These are phyloP conservation scores for Actinomucor elegans DNA, from an alignment of 371 early-diverging fungal species.

Conservation along the genomic window DNA sequence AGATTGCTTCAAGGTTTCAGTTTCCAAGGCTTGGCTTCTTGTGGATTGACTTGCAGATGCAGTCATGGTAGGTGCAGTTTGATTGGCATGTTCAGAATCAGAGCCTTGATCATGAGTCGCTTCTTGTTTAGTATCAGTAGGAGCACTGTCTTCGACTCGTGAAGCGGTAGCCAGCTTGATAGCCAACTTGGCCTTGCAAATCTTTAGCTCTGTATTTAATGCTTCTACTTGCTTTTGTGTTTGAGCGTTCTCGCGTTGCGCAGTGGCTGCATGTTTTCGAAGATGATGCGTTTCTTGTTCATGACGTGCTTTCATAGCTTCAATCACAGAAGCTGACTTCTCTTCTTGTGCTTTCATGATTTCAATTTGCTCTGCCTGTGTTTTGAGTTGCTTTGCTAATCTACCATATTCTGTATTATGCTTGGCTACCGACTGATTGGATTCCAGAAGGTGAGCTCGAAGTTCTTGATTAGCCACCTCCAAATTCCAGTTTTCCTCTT, in stretches of 20 bases:
- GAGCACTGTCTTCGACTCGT: slow-evolving; percentile 4
- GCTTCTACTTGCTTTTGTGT: slow-evolving; percentile 59
- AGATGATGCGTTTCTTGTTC: slow-evolving; percentile 67
- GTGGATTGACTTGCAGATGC: slow-evolving; percentile 19
- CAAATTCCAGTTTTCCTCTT: slow-evolving; percentile 64
- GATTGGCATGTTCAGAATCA: slow-evolving; percentile 1
- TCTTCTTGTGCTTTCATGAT: slow-evolving; percentile 67
- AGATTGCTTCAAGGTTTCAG: slow-evolving; percentile 49
- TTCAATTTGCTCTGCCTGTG: slow-evolving; percentile 60
- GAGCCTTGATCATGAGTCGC: not conserved
- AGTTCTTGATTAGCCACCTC: slow-evolving; percentile 62
- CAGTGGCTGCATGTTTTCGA: slow-evolving; percentile 51
- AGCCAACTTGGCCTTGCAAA: slow-evolving; percentile 37
- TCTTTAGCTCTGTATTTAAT: slow-evolving; percentile 54
- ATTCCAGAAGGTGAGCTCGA: slow-evolving; percentile 48
- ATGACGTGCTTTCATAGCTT: slow-evolving; percentile 56
- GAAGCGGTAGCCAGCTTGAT: slow-evolving; percentile 24
- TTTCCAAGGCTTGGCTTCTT: slow-evolving; percentile 37
- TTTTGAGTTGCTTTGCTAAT: slow-evolving; percentile 51
- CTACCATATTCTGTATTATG: slow-evolving; percentile 52
- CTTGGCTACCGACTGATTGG: slow-evolving; percentile 53
- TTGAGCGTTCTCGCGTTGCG: slow-evolving; percentile 66
- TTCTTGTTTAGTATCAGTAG: not conserved
- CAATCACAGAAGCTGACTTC: slow-evolving; percentile 51
- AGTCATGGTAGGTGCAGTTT: not conserved